Evolutionary conservation across 2,329 filamentous ascomycete genomes (phyloP).

Genomic region (Aspergillus cejpii): DNA sequence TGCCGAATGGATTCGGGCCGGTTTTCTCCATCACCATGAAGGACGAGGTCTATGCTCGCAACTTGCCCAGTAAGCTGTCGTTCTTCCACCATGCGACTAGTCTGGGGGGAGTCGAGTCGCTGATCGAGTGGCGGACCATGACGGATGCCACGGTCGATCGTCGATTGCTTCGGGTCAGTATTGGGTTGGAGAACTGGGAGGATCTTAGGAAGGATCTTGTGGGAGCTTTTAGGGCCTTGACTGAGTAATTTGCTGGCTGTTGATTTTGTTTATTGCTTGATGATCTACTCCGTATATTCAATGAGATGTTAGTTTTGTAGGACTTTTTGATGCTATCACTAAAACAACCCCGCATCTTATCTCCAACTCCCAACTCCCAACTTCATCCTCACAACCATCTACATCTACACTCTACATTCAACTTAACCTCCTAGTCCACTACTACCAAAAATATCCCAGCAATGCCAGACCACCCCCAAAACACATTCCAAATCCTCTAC

Average conservation of each 20-base stretch:
- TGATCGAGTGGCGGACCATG: slow-evolving; percentile 96
- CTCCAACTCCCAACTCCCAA: background rate
- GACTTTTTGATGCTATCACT: too few species aligned
- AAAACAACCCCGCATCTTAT: background rate
- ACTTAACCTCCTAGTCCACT: background rate
- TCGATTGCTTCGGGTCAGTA: slow-evolving; percentile 68
- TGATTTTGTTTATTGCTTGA: background rate
- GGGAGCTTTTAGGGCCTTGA: slow-evolving; percentile 56
- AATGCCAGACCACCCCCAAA: background rate
- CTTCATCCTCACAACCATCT: too few species aligned
- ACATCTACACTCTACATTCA: background rate
- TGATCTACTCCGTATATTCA: background rate
- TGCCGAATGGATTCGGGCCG: slow-evolving; percentile 84
- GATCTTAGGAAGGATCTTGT: slow-evolving; percentile 73
- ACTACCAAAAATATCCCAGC: background rate
- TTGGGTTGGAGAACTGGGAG: slow-evolving; percentile 81
- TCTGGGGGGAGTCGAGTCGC: slow-evolving; percentile 84
- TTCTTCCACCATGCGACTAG: slow-evolving; percentile 95
- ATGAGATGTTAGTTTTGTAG: too few species aligned
- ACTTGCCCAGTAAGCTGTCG: slow-evolving; percentile 67
- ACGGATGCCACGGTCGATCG: slow-evolving; percentile 67
- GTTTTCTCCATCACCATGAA: slow-evolving; percentile 73
- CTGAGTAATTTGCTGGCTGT: slow-evolving; percentile 8
- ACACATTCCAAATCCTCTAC: slow-evolving; percentile 42
- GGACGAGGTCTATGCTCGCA: slow-evolving; percentile 54